Conservation (phyloP, 768 basidiomycete genomes). For the Trametes cingulata region DNA sequence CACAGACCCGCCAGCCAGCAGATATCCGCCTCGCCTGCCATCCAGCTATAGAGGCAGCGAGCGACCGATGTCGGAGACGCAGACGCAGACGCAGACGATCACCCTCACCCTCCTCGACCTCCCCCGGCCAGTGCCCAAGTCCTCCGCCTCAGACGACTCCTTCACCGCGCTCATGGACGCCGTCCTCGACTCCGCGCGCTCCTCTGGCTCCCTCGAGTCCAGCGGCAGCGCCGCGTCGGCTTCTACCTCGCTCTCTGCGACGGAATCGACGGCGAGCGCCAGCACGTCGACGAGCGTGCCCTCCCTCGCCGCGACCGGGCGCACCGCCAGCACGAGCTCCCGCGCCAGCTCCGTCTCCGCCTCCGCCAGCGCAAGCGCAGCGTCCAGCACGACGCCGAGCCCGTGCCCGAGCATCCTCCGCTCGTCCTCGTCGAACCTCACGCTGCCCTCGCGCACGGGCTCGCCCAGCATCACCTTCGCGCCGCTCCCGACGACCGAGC, state of each 20-base stretch:
- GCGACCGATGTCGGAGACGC: conserved; percentile 11
- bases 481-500: conserved; percentile 35
- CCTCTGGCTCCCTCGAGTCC: conserved; percentile 19
- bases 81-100: conserved; percentile 6
- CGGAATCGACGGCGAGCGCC: neutral
- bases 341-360: neutral
- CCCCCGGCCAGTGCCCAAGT: conserved; percentile 1
- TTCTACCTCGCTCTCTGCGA: neutral
- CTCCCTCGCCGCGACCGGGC: conserved; percentile 7
- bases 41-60: no score
- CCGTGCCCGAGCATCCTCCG: conserved; percentile 23
- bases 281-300: conserved; percentile 1
- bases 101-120: conserved; percentile 4
- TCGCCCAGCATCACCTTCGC: conserved; percentile 35
- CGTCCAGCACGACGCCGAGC: conserved; percentile 14
- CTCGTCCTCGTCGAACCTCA: conserved; percentile 22
- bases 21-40: no score
- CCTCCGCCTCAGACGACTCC: conserved; percentile 7
- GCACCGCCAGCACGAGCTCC: conserved; percentile 6
- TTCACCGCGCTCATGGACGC: conserved; percentile 11
- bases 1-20: neutral
- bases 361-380: neutral
- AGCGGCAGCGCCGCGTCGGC: neutral
- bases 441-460: conserved; percentile 17
- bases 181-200: conserved; percentile 17